Conservation (phyloP, 371 early-diverging fungal species). For the Dipsacomyces acuminosporus region DNA sequence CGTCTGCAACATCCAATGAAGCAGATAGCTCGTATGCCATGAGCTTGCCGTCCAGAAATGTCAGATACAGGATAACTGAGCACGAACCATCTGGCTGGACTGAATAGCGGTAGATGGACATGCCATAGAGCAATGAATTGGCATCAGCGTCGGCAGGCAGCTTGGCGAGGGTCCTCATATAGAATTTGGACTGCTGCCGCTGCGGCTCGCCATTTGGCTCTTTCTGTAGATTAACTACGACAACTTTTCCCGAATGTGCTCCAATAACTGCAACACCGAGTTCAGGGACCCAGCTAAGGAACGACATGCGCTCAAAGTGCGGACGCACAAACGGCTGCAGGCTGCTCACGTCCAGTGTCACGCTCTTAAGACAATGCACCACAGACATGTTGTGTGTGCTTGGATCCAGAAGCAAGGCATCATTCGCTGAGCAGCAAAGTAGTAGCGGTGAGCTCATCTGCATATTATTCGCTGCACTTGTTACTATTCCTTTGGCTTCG, state of each 20-base stretch:
- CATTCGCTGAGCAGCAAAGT: constrained; percentile 28
- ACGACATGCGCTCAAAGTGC: constrained; percentile 30
- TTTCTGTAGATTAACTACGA: constrained; percentile 10
- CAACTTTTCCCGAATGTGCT: constrained; percentile 18
- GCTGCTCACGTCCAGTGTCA: too few relatives aligned
- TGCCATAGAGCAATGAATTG: constrained; percentile 21
- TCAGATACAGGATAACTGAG: constrained; percentile 13
- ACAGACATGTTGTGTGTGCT: constrained; percentile 3
- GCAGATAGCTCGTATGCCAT: not conserved
- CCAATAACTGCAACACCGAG: constrained; percentile 25
- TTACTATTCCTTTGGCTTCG: not conserved
- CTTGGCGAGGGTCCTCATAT: constrained; percentile 9
- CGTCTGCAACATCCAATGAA: not conserved
- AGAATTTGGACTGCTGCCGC: not conserved
- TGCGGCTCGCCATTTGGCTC: not conserved
- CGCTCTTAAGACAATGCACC: constrained; percentile 14
- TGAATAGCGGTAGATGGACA: constrained; percentile 19
- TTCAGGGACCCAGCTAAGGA: constrained; percentile 40
- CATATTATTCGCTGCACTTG: not conserved
- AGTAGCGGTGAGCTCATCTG: constrained; percentile 14
- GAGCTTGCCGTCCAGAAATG: constrained; percentile 17
- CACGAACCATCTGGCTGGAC: constrained; percentile 4
- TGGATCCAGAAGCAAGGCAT: constrained; percentile 33
- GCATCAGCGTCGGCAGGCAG: constrained; percentile 7
- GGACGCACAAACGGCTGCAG: too few relatives aligned